phyloP scores from a whole-genome alignment of 495 filamentous ascomycete species.

The Penicillium cosmopolitanum region DNA sequence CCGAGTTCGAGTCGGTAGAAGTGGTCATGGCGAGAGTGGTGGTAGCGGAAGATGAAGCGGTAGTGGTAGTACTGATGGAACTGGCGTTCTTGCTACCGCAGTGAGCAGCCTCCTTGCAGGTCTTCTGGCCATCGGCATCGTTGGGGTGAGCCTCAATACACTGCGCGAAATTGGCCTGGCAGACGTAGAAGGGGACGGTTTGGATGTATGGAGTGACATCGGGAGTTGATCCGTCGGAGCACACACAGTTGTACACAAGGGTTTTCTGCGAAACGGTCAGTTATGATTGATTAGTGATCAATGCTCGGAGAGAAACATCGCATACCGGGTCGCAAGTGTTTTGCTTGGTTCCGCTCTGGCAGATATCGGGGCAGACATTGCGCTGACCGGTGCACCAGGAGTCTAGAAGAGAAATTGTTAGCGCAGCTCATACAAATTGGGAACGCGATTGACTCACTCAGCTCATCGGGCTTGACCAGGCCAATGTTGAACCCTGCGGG shows the following conservation, averaged over 20 bases:
- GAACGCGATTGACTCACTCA: slow-evolving; percentile 27
- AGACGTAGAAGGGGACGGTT: slow-evolving; percentile 62
- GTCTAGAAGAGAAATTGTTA: slow-evolving; percentile 29
- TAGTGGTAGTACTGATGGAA: slow-evolving; percentile 29
- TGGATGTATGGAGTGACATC: slow-evolving; percentile 54
- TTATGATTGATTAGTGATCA: slow-evolving; percentile 8
- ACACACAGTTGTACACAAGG: slow-evolving; percentile 58
- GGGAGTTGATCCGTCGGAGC: slow-evolving; percentile 54
- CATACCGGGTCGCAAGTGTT: slow-evolving; percentile 52
- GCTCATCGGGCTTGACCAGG: slow-evolving; percentile 28
- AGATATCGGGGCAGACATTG: slow-evolving; percentile 52
- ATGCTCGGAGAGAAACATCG: slow-evolving; percentile 13
- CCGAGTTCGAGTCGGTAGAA: slow-evolving; percentile 20
- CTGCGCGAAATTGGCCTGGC: slow-evolving; percentile 50
- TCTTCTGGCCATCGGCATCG: slow-evolving; percentile 46
- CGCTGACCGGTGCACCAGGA: slow-evolving; percentile 51
- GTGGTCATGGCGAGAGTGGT: slow-evolving; percentile 34
- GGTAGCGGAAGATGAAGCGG: slow-evolving; percentile 26
- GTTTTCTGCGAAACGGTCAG: slow-evolving; percentile 36
- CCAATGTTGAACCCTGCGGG: slow-evolving; percentile 45
- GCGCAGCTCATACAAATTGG: background rate
- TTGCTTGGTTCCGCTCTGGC: slow-evolving; percentile 40
- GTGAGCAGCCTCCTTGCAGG: slow-evolving; percentile 42
- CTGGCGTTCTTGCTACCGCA: slow-evolving; percentile 56
- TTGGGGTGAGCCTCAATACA: slow-evolving; percentile 54